Percentiles rank a stretch among this genome's conserved stretches.
Conservation (phyloP, 768 basidiomycete genomes). For the Termitomyces sp. region DNA sequence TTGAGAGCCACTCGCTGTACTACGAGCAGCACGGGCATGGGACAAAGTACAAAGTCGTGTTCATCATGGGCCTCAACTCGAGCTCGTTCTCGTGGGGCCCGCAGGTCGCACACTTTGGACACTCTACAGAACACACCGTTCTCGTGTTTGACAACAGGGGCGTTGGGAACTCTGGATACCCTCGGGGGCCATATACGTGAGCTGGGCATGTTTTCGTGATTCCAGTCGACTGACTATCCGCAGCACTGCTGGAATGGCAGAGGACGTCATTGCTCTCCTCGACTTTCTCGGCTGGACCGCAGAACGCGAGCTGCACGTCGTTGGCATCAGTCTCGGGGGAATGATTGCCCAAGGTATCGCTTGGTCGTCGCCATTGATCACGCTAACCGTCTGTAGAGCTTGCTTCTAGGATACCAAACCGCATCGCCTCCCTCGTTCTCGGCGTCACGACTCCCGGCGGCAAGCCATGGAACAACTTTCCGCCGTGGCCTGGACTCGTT, state of each 20-base stretch:
- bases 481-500: slow-evolving; percentile 44
- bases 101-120: slow-evolving; percentile 63
- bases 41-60: slow-evolving; percentile 53
- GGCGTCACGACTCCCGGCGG: slow-evolving; percentile 70
- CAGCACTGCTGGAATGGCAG: slow-evolving; percentile 76
- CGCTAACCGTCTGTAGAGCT: slow-evolving; percentile 43
- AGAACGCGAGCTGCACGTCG: slow-evolving; percentile 57
- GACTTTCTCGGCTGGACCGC: slow-evolving; percentile 70
- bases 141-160: slow-evolving; percentile 86
- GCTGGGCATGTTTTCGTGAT: slow-evolving; percentile 17
- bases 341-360: slow-evolving; percentile 37
- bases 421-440: slow-evolving; percentile 63
- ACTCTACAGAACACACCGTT: slow-evolving; percentile 46
- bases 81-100: slow-evolving; percentile 57
- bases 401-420: slow-evolving; percentile 56
- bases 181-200: slow-evolving; percentile 74
- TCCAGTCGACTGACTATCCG: background rate
- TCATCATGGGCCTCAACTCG: slow-evolving; percentile 77
- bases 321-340: slow-evolving; percentile 75
- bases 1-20: slow-evolving; percentile 73
- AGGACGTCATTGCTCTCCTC: slow-evolving; percentile 62
- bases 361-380: no score
- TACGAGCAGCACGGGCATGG: slow-evolving; percentile 74
- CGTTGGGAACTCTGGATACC: slow-evolving; percentile 69
- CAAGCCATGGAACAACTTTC: slow-evolving; percentile 48